These are phyloP conservation scores for Trametes cubensis DNA, from an alignment of 768 basidiomycete species.

Conservation along the genomic window DNA sequence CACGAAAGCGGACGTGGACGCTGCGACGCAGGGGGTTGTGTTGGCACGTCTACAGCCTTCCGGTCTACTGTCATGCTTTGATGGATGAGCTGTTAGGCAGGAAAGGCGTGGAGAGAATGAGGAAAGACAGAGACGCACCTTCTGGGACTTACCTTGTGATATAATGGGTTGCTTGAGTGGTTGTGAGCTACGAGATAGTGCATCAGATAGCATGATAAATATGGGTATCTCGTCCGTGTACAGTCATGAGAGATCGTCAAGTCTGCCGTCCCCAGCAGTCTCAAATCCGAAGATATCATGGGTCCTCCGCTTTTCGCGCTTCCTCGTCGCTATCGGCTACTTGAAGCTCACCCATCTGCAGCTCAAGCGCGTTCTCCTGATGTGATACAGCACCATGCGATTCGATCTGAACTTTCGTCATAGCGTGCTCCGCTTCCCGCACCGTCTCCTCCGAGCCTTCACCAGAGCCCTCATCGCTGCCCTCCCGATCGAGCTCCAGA, in stretches of 20 bases:
- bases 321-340: not conserved
- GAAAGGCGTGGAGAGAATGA: not conserved
- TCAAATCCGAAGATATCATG: not conserved
- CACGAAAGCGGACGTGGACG: constrained; percentile 47
- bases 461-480: constrained; percentile 1
- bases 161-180: not conserved
- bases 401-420: no score
- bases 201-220: not conserved
- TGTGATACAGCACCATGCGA: not conserved
- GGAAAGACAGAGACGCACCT: not conserved
- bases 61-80: constrained; percentile 18
- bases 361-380: not conserved
- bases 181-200: not conserved
- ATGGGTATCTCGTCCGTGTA: constrained; percentile 6
- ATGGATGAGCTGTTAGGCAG: not conserved
- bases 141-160: not conserved
- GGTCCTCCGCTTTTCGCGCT: not conserved
- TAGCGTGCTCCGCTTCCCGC: not conserved
- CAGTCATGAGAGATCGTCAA: constrained; percentile 2
- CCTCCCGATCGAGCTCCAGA: constrained; percentile 23
- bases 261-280: not conserved
- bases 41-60: constrained; percentile 35
- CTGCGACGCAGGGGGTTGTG: constrained; percentile 45
- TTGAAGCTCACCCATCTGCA: not conserved
- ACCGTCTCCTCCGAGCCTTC: constrained; percentile 10